A percentile compares a stretch with the other conserved stretches of the same genome.
Evolutionary conservation across 139 green algal genomes (phyloP).

Genomic region (Medakamo hakoo): DNA sequence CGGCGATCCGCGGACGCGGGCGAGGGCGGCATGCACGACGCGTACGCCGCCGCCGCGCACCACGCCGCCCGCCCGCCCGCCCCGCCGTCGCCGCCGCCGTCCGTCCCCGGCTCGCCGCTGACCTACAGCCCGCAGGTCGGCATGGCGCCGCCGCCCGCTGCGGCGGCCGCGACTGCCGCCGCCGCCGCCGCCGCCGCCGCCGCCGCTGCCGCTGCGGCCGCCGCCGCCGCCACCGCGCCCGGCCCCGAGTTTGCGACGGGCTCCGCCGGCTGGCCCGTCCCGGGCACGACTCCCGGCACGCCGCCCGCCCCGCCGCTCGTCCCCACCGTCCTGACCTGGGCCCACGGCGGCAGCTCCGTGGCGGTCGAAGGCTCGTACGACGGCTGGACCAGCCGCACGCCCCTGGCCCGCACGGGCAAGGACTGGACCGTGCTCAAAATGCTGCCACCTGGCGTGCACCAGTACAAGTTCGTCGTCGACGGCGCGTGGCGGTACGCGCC

Average conservation of each 20-base stretch:
- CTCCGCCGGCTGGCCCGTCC: conserved; percentile 46
- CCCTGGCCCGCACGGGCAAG: conserved; percentile 65
- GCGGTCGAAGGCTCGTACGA: conserved; percentile 93
- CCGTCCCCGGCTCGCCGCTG: conserved; percentile 59
- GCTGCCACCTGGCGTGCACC: conserved; percentile 82
- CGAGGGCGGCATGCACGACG: too few species aligned
- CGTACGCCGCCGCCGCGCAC: too few species aligned
- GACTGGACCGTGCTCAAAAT: conserved; percentile 95
- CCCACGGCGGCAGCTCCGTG: conserved; percentile 69
- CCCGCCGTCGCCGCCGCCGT: conserved; percentile 17
- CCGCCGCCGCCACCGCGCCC: conserved; percentile 26
- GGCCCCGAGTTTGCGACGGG: conserved; percentile 2
- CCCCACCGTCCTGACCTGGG: conserved; percentile 72
- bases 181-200: too few species aligned
- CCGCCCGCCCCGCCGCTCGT: conserved; percentile 14
- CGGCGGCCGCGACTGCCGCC: conserved; percentile 1
- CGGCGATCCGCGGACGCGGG: not conserved
- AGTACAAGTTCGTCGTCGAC: conserved; percentile 98
- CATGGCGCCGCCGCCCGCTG: conserved; percentile 32
- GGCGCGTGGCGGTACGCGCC: conserved; percentile 90
- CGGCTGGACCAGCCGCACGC: conserved; percentile 71
- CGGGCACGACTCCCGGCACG: conserved; percentile 38
- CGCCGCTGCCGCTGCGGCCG: too few species aligned
- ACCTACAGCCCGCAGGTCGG: conserved; percentile 67
- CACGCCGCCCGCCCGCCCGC: not conserved